Conservation (phyloP, 1,284 basidiomycete genomes). For the Hemileia vastatrix region DNA sequence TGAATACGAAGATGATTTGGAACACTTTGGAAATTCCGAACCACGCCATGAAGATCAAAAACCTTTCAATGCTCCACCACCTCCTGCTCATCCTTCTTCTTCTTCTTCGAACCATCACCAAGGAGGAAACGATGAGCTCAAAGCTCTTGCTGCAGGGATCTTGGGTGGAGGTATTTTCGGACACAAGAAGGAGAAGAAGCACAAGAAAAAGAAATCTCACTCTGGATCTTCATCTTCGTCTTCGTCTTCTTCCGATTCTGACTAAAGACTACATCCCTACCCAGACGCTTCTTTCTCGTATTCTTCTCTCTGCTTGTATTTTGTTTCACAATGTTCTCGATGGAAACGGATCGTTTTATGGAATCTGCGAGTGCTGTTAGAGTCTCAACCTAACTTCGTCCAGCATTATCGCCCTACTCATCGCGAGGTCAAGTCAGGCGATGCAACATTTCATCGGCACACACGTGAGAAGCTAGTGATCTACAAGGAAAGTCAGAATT, state of each 20-base stretch:
- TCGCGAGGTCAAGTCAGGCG: no score
- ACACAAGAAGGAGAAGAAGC: background rate
- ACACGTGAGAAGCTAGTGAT: no score
- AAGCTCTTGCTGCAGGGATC: background rate
- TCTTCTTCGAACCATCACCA: background rate
- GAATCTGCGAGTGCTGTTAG: no score
- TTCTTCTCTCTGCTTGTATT: no score
- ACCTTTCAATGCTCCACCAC: background rate
- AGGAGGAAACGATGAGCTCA: background rate
- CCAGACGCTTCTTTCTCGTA: background rate
- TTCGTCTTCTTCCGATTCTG: background rate
- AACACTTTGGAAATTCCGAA: background rate
- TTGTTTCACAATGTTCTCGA: no score
- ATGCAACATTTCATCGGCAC: no score
- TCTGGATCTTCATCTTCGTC: background rate
- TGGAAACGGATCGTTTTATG: no score
- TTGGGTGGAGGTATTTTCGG: background rate
- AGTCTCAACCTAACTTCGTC: no score
- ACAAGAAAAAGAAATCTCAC: background rate
- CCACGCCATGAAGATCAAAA: no score
- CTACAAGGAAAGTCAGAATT: no score
- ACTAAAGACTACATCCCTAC: background rate
- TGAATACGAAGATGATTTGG: constrained; percentile 30
- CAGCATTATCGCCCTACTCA: no score
- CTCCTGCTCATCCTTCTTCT: background rate